These are phyloP conservation scores for Fraxinus latifolia DNA, from an alignment of 305 asterid species.

Conservation along the genomic window DNA sequence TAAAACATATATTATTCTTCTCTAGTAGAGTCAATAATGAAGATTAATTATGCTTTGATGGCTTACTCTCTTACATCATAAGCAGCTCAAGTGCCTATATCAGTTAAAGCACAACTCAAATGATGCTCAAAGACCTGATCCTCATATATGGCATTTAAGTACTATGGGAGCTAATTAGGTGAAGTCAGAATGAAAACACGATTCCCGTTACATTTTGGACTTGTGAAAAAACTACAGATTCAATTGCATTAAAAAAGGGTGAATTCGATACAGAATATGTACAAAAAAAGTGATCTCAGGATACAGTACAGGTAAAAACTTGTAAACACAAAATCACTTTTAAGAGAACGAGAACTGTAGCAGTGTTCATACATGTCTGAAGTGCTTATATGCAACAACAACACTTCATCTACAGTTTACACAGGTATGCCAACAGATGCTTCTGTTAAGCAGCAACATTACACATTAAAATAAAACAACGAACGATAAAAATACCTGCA, in stretches of 20 bases:
- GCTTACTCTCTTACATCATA: background rate
- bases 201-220: background rate
- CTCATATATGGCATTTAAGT: background rate
- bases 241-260: background rate
- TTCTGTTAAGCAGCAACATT: background rate
- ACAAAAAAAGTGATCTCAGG: background rate
- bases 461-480: constrained; percentile 4
- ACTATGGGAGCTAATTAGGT: background rate
- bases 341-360: background rate
- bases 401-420: background rate
- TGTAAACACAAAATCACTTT: background rate
- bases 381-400: background rate
- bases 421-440: background rate
- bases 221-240: background rate
- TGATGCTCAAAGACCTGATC: background rate
- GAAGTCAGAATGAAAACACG: background rate
- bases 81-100: background rate
- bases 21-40: background rate
- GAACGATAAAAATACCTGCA: constrained; percentile 59
- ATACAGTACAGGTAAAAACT: background rate
- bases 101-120: background rate
- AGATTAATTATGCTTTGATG: background rate
- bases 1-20: background rate
- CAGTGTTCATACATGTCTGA: background rate
- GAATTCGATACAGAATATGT: background rate